Evolutionary conservation across 257 asterid species (phyloP), one percentile per base, ranked within the genome.

Genomic region (Jasminum sambac): DNA sequence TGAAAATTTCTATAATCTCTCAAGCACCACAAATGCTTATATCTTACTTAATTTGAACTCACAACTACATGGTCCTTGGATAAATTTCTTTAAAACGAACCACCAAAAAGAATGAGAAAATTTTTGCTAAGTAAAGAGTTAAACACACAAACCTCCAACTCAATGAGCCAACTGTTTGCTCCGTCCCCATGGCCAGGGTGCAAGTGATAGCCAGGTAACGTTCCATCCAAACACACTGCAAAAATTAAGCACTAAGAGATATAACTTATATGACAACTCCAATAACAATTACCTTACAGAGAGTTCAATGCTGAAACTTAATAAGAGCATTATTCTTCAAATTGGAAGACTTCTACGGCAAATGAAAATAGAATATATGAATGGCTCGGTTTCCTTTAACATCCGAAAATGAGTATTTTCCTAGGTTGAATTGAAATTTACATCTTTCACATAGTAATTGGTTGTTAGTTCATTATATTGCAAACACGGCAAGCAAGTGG

Each of bases 211-310:
- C 92, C 99, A 41, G 98, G 98, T 74, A 79, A 23, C 21, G 98
- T 82, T 74, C 99, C 99, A 68, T 95, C 99, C 85, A 95, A 79
- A 76, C 99, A 95, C 24, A 91, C 99, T 95, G 90, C 70, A 76
- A 65, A 39, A 38, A 19, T 70, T 59, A 41, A 37, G 26, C 75
- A 83, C 38, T 75, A 30, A 8, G 30, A 67, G 34, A 67, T 26
- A 59, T 44, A 11, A 30, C 36, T 30, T 30, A 30, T 1, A 30
- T 4, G 36, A 30, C 36, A 4, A 30, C 36, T 30, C 2, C 1
- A 30, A 30, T 30, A 30, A 30, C 36, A 30, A 30, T 30, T 1
- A 30, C 1, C 36, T 1, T 30, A 30, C 36, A 30, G n/a, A n/a
- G n/a, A 30, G 36, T 30, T 30, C 4, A 30, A 30, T 30, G 36